Evolutionary conservation across 768 basidiomycete species (phyloP), one percentile per base, ranked within the genome.

Genomic region (Calocybe indica): DNA sequence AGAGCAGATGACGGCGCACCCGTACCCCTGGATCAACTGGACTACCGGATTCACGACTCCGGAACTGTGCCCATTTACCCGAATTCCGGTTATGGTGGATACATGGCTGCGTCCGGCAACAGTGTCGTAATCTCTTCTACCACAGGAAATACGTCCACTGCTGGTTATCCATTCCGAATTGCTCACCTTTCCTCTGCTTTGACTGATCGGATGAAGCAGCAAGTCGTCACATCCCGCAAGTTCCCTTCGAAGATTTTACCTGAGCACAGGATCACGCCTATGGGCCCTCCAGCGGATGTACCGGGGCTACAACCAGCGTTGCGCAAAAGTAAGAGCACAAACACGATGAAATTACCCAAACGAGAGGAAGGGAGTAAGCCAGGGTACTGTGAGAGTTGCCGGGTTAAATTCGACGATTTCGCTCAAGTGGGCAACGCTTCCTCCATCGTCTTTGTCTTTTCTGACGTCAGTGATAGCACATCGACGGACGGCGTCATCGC

Each of bases 371-470:
- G 82, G 12, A 81, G 77, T 52, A 97, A 96, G 58, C 87, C 94
- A 5, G 96, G 96, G 5, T 98, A 97, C 65, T 99, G 96, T 64
- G 96, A 99, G 66, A 94, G 92, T 62, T 99, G 96, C 64, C 79
- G 95, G 35, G 59, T 75, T 47, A 92, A 92, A 64, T 99, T 94
- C 59, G 83, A 86, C 0, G 86, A 95, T 64, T 95, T 98, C 57
- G 78, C 79, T 51, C 66, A 71, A 55, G 95, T 96, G 56, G 59
- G 83, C 73, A 35, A 22, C 28, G 49, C 15, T 45, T 32, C 43
- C 30, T 13, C 7, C 48, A 46, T 33, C 31, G 51, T 13, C 45
- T 33, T 39, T 1, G 49, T 40, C 14, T 28, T 45, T 37, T 46
- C 48, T 29, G 43, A 37, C 39, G 9, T 11, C 50, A 39, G 46